These are phyloP conservation scores for Trametes punicea DNA, from an alignment of 768 basidiomycete genomes.

Conservation along the genomic window DNA sequence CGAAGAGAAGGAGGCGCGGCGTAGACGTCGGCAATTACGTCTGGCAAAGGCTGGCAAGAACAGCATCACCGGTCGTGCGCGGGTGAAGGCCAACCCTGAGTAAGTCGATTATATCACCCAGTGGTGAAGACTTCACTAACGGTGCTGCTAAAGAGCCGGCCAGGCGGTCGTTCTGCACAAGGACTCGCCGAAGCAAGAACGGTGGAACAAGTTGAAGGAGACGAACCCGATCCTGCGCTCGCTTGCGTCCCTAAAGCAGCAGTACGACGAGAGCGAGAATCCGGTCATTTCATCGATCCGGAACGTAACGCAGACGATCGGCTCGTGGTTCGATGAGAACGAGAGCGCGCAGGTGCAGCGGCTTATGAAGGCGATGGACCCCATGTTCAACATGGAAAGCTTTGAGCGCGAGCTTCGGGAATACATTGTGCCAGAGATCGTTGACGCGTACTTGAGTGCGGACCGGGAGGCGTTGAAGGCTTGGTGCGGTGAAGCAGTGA, in stretches of 20 bases:
- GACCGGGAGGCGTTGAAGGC: slow-evolving; percentile 80
- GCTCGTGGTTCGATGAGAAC: slow-evolving; percentile 94
- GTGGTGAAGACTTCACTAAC: not conserved
- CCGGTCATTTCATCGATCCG: slow-evolving; percentile 80
- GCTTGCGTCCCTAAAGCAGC: slow-evolving; percentile 55
- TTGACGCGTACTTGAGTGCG: slow-evolving; percentile 91
- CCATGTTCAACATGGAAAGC: slow-evolving; percentile 76
- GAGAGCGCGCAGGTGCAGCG: slow-evolving; percentile 95
- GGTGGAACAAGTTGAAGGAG: slow-evolving; percentile 77
- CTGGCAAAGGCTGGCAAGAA: slow-evolving; percentile 81
- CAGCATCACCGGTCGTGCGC: slow-evolving; percentile 47
- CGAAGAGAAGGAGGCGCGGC: slow-evolving; percentile 89
- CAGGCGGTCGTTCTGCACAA: slow-evolving; percentile 81
- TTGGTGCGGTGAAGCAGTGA: slow-evolving; percentile 96
- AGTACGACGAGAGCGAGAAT: slow-evolving; percentile 92
- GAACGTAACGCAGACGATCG: slow-evolving; percentile 78
- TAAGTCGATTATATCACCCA: slow-evolving; percentile 38
- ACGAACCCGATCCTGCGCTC: slow-evolving; percentile 72
- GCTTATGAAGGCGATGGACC: slow-evolving; percentile 85
- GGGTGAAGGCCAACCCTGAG: slow-evolving; percentile 76
- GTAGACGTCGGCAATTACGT: slow-evolving; percentile 74
- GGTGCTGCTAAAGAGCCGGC: slow-evolving; percentile 72
- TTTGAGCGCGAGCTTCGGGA: slow-evolving; percentile 91
- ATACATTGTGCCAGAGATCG: slow-evolving; percentile 96
- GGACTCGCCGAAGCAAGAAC: slow-evolving; percentile 72